A percentile compares a stretch with the other conserved stretches of the same genome.
Conservation (phyloP, 768 basidiomycete species). For the Mycena galopus region DNA sequence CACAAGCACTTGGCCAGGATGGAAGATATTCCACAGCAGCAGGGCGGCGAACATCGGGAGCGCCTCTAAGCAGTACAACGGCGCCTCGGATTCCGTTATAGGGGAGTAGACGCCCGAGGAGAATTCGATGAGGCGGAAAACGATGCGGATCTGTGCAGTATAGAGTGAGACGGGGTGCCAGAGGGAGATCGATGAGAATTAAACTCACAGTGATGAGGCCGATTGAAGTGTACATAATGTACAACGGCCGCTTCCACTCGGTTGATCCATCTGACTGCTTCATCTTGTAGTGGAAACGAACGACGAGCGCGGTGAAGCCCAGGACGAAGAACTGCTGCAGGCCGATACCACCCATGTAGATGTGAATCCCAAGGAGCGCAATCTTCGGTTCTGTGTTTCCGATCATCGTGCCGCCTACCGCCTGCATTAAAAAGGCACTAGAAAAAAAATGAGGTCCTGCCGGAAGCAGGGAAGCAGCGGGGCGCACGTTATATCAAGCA, state of each 20-base stretch:
- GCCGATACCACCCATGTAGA: constrained; percentile 45
- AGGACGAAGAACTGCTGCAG: constrained; percentile 41
- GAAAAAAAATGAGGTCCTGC: not conserved
- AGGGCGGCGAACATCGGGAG: constrained; percentile 40
- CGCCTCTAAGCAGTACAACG: constrained; percentile 41
- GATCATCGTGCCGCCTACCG: constrained; percentile 33
- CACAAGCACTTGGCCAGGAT: constrained; percentile 39
- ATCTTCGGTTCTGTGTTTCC: constrained; percentile 8
- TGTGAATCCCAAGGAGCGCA: constrained; percentile 33
- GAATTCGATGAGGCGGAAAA: constrained; percentile 42
- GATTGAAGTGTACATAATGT: constrained; percentile 36
- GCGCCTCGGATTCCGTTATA: constrained; percentile 37
- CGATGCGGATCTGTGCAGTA: constrained; percentile 34
- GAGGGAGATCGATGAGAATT: too few relatives aligned
- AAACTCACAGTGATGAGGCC: constrained; percentile 38
- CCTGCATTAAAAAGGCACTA: constrained; percentile 41
- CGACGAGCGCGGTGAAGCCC: constrained; percentile 34
- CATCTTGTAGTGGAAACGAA: constrained; percentile 37
- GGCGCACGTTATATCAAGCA: constrained; percentile 37
- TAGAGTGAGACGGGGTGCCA: not conserved
- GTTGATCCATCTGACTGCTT: constrained; percentile 3
- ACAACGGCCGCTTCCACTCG: constrained; percentile 38
- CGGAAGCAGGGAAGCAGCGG: not conserved
- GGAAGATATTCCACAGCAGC: constrained; percentile 33
- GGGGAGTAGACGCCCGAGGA: constrained; percentile 35